Conservation (phyloP, 2,329 filamentous ascomycete genomes). For the Aurifilum marmelostoma region DNA sequence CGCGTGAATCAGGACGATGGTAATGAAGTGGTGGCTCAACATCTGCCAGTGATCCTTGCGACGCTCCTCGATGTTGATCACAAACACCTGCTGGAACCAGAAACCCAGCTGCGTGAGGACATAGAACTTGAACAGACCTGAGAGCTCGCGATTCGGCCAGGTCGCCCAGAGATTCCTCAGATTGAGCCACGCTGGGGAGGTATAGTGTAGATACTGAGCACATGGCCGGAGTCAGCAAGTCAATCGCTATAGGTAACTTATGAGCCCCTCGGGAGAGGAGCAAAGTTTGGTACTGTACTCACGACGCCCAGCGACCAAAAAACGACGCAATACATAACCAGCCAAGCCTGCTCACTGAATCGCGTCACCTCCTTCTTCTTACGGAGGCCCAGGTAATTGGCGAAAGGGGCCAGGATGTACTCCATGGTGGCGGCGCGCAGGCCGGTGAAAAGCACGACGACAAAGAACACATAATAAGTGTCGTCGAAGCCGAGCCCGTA, state of each 20-base stretch:
- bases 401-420: slow-evolving; percentile 80
- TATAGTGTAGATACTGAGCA: slow-evolving; percentile 74
- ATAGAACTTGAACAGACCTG: slow-evolving; percentile 80
- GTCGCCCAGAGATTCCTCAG: slow-evolving; percentile 78
- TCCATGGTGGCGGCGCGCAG: slow-evolving; percentile 85
- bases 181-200: slow-evolving; percentile 78
- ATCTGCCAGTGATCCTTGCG: slow-evolving; percentile 96
- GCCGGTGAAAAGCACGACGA: slow-evolving; percentile 83
- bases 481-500: slow-evolving; percentile 84
- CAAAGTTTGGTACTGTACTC: slow-evolving; percentile 41
- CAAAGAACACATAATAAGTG: slow-evolving; percentile 74
- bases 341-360: slow-evolving; percentile 94
- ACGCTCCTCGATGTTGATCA: slow-evolving; percentile 92
- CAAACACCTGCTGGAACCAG: slow-evolving; percentile 91
- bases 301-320: slow-evolving; percentile 88
- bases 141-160: slow-evolving; percentile 80
- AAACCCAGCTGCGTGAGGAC: slow-evolving; percentile 89
- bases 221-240: slow-evolving; percentile 19
- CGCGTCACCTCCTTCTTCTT: slow-evolving; percentile 77
- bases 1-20: slow-evolving; percentile 75
- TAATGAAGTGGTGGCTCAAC: slow-evolving; percentile 93
- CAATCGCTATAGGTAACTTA: background rate
- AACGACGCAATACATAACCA: slow-evolving; percentile 78
- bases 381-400: slow-evolving; percentile 70
- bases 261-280: background rate